Conservation (phyloP, 1,284 basidiomycete genomes). For the Moesziomyces parantarcticus region DNA sequence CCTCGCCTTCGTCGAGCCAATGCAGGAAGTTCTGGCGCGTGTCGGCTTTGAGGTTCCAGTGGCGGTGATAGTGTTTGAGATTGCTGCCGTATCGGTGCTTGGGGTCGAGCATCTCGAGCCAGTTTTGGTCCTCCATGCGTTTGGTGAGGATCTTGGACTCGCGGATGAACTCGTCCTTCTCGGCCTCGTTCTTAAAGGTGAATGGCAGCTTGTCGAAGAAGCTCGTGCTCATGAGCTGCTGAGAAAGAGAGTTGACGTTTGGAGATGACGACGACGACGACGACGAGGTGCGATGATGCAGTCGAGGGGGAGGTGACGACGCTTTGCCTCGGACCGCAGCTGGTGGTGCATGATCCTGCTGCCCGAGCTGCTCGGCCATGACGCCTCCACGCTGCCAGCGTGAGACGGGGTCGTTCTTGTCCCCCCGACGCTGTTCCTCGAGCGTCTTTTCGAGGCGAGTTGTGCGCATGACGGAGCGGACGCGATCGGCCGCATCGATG, state of each 20-base stretch:
- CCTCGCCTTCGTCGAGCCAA: slow-evolving; percentile 79
- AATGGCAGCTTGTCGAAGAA: slow-evolving; percentile 49
- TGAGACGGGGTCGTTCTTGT: slow-evolving; percentile 36
- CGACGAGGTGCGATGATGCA: slow-evolving; percentile 1
- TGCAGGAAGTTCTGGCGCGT: slow-evolving; percentile 52
- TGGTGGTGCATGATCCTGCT: slow-evolving; percentile 24
- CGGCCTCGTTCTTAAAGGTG: slow-evolving; percentile 30
- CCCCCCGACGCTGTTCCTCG: slow-evolving; percentile 35
- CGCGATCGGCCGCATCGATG: slow-evolving; percentile 38
- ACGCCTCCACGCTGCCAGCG: slow-evolving; percentile 33
- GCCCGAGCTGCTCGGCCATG: slow-evolving; percentile 36
- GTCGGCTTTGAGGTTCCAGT: slow-evolving; percentile 42
- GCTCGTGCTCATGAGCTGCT: slow-evolving; percentile 25
- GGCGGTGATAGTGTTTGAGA: slow-evolving; percentile 52
- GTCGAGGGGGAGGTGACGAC: neutral
- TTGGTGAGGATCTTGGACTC: slow-evolving; percentile 42
- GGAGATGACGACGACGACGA: slow-evolving; percentile 1
- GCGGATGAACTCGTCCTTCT: slow-evolving; percentile 29
- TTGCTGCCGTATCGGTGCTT: slow-evolving; percentile 56
- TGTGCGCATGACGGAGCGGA: slow-evolving; percentile 24
- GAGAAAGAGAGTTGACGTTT: slow-evolving; percentile 26
- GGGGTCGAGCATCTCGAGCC: slow-evolving; percentile 52
- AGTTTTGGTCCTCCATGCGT: slow-evolving; percentile 48
- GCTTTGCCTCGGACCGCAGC: slow-evolving; percentile 38
- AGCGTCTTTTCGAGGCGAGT: slow-evolving; percentile 27